Evolutionary conservation across 2,329 filamentous ascomycete species (phyloP), one percentile per base, ranked within the genome.

Genomic region (Trichoderma sp.): DNA sequence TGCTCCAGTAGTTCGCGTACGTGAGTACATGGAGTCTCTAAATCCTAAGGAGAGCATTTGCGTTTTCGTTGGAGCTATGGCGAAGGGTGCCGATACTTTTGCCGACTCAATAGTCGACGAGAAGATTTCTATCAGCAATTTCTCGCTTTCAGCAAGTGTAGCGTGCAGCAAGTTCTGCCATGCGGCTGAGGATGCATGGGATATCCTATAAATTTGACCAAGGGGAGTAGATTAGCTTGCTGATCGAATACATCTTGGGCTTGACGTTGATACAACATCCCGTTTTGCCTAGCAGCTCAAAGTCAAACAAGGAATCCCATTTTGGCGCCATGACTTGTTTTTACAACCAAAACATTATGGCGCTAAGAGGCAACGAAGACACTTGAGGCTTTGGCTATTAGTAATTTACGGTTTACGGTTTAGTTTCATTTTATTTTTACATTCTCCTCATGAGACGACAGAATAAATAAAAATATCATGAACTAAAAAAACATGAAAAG

Each of bases 121-220:
- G 86, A 94, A 97, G 82, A 98, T 99, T 83, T 95, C 94, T 80
- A 98, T 99, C 87, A 98, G 96, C 89, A 98, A 98, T 85, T 99
- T 94, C 89, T 98, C 95, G 82, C 89, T 99, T 78, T 98, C 95
- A 82, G 97, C 97, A 77, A 98, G 96, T 87, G 97, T 99, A 77
- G 96, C 97, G 60, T 99, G 97, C 89, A 98, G 96, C 91, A 99
- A 98, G 85, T 98, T 99, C 88, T 98, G 97, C 86, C 97, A 99
- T 85, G 97, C 96, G 56, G 96, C 95, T 60, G 97, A 99, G 86
- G 97, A 99, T 84, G 93, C 93, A 45, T 99, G 97, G 97, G 92
- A 94, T 82, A 94, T 99, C 80, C 90, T 98, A 81, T 99, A 92
- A 89, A 56, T n/a, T 73, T 73, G 60, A 65, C 59, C 27, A 56